Base-by-base conservation (phyloP, 331 rosid genomes). In the Malus hybrid region DNA sequence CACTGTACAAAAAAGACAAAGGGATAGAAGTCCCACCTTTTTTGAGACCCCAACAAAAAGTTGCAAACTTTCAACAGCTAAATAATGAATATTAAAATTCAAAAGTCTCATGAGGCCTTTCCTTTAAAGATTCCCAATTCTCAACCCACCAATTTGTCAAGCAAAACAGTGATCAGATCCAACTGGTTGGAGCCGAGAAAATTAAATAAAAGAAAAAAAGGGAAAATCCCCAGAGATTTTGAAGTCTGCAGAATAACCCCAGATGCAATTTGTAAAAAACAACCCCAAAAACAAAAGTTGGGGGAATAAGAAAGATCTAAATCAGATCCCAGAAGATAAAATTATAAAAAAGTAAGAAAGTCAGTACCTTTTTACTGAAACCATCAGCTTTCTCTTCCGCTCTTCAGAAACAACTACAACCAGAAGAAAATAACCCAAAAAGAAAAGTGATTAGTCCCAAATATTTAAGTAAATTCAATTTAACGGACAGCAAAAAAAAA, bases 241-340 rank as follows among this genome's bases (percentile, higher is more conserved):
- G 74, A 78, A 69, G 70, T 69, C 79, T 78, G 77, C 65, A 60
- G 3, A 79, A 83, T 74, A 81, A 67, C 10, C 73, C 72, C 76
- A 80, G 62, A 79, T 57, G 86, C 73, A 70, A 79, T 67, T 73
- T 44, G 81, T 48, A 77, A 83, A 71, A 67, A 33, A 76, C 84
- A 63, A 62, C 7, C 20, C 65, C 31, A 59, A 59, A 20, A 27
- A 29, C 67, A 62, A 62, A 33, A 65, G 75, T 74, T 57, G 70
- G 61, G 61, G 76, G 82, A 77, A 76, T 67, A 67, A 46, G 84
- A 82, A 79, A 82, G 89, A 82, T 91, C 87, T 76, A 68, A 80
- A 82, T 75, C 93, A 80, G 93, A 90, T 86, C 97, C 90, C 88
- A 74, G 75, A 82, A 80, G 76, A 77, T 57, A 76, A 29, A 36